These are phyloP conservation scores for Vigna unguiculata DNA, from an alignment of 306 rosid genomes.

Conservation along the genomic window DNA sequence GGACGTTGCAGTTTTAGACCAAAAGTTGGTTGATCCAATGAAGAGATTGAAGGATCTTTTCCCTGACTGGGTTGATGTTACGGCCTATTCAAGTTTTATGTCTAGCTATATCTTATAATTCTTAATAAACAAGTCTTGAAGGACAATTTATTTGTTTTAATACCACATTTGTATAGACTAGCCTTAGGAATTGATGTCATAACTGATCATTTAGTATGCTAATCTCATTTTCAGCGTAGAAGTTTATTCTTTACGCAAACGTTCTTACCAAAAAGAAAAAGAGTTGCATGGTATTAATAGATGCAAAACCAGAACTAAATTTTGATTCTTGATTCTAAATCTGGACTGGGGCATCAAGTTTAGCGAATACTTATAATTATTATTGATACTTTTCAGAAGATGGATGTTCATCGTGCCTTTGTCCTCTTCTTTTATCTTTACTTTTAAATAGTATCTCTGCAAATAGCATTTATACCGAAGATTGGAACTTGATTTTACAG, in stretches of 20 bases:
- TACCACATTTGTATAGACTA: slow-evolving; percentile 43
- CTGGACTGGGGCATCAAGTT: neutral
- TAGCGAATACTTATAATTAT: neutral
- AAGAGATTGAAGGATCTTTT: slow-evolving; percentile 78
- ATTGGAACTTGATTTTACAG: neutral
- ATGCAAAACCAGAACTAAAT: slow-evolving; percentile 9
- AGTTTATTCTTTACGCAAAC: slow-evolving; percentile 7
- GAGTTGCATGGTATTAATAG: slow-evolving; percentile 3
- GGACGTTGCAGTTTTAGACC: slow-evolving; percentile 86
- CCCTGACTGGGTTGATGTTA: slow-evolving; percentile 88
- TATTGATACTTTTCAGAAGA: neutral
- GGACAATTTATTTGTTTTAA: neutral
- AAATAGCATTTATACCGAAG: neutral
- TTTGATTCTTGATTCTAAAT: neutral
- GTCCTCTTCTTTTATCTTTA: slow-evolving; percentile 1
- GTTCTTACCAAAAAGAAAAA: neutral
- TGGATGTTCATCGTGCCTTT: neutral
- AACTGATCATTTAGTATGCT: slow-evolving; percentile 11
- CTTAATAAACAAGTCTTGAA: slow-evolving; percentile 16
- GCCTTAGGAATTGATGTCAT: slow-evolving; percentile 35
- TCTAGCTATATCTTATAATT: slow-evolving; percentile 65
- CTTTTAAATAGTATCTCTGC: neutral
- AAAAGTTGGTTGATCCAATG: slow-evolving; percentile 64
- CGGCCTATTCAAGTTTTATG: slow-evolving; percentile 76
- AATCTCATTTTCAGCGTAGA: neutral